Percentiles rank a stretch among this genome's conserved stretches.
phyloP scores from a whole-genome alignment of 768 basidiomycete species.

The Cytidiella melzeri region DNA sequence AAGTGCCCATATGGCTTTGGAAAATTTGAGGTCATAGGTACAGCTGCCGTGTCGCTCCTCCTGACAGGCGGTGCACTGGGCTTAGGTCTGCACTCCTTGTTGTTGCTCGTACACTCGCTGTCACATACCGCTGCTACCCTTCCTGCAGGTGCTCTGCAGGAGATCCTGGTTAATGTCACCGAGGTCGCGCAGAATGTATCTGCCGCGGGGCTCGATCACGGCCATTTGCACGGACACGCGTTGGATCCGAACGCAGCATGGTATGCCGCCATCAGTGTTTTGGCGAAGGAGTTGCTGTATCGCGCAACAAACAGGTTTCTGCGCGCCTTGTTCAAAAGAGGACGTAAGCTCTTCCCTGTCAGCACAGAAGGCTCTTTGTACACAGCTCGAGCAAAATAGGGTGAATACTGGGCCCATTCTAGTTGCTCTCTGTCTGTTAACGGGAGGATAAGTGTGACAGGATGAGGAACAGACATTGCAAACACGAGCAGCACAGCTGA shows the following conservation, averaged over 20 bases:
- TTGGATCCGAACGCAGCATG: conserved; percentile 95
- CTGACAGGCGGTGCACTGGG: conserved; percentile 80
- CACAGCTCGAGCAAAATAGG: too few species aligned
- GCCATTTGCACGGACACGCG: conserved; percentile 38
- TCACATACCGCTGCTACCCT: conserved; percentile 57
- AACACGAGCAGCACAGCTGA: too few species aligned
- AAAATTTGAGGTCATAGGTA: conserved; percentile 94
- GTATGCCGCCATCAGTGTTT: conserved; percentile 80
- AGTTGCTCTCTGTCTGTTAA: too few species aligned
- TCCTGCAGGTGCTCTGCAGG: conserved; percentile 57
- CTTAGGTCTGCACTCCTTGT: conserved; percentile 87
- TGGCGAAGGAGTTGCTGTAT: conserved; percentile 92
- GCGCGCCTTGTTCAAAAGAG: too few species aligned
- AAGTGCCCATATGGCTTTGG: conserved; percentile 85
- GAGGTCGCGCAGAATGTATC: conserved; percentile 51
- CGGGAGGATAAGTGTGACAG: too few species aligned
- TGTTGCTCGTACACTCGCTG: conserved; percentile 72
- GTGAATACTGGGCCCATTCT: too few species aligned
- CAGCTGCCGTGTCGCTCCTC: conserved; percentile 82
- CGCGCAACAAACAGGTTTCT: conserved; percentile 75
- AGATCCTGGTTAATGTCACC: conserved; percentile 53
- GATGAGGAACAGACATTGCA: too few species aligned
- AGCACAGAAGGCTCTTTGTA: too few species aligned
- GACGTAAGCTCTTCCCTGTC: too few species aligned
- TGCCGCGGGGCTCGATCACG: conserved; percentile 25